phyloP scores from a whole-genome alignment of 176 grass and related monocot species.

The Tillandsia fasciculata region DNA sequence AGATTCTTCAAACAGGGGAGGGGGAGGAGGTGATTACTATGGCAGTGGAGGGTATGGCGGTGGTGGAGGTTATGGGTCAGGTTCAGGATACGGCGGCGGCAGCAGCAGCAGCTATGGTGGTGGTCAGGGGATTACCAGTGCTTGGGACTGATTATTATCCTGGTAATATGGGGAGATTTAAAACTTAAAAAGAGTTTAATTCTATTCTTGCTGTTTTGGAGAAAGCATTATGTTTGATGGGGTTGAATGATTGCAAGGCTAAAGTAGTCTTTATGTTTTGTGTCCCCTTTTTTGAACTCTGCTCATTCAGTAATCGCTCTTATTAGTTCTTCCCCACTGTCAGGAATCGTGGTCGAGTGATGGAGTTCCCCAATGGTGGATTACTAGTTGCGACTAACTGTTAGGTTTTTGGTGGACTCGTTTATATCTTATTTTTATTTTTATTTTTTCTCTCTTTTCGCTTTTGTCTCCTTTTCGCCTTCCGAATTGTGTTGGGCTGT shows the following conservation, averaged over 20 bases:
- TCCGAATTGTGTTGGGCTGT: too few relatives aligned
- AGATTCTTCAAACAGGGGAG: conserved; percentile 33
- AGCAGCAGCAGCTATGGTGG: conserved; percentile 12
- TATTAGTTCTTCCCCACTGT: not conserved
- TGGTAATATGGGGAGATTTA: conserved; percentile 1
- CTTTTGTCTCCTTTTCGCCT: too few relatives aligned
- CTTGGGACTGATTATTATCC: conserved; percentile 56
- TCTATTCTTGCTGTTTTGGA: conserved; percentile 31
- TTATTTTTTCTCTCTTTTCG: not conserved
- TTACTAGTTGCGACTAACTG: not conserved
- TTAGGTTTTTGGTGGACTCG: not conserved
- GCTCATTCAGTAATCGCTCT: conserved; percentile 5
- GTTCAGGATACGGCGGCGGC: conserved; percentile 5
- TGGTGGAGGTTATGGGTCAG: conserved; percentile 22
- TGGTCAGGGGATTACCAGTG: conserved; percentile 49
- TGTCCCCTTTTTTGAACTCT: not conserved
- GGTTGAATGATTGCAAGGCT: not conserved
- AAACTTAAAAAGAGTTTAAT: conserved; percentile 7
- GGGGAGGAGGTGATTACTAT: conserved; percentile 28
- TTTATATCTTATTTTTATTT: not conserved
- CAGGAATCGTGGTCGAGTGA: not conserved
- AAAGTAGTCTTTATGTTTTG: not conserved
- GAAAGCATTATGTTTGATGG: conserved; percentile 11
- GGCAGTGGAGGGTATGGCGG: conserved; percentile 28
- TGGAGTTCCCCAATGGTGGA: conserved; percentile 3